Base-by-base conservation (phyloP, 805 yeast species). In the Starmera caribaea region DNA sequence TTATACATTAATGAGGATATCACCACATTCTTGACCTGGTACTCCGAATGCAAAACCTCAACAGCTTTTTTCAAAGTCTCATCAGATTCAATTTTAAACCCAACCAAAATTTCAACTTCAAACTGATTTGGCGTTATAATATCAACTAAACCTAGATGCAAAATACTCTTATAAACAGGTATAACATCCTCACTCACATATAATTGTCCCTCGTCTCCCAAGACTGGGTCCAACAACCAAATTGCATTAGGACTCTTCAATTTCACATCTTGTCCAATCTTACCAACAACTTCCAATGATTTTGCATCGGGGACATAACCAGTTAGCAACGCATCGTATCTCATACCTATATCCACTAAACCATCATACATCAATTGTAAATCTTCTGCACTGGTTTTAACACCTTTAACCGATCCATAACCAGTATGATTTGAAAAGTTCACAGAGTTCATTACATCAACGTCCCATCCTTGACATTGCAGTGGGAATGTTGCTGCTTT, bases 101-200 rank as follows among this genome's bases (percentile, higher is more conserved):
- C 84, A 11, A 77, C 68, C 34, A 90, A 59, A 26, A 86, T 56
- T 59, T 88, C 96, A 14, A 82, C 69, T 56, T 89, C 97, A 58
- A 82, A 90, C 56, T 85, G 94, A 57, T 89, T 89, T 3, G 97
- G 97, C 0, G 97, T 89, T 13, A 85, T 74, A 8, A 86, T 63
- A 48, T 83, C 86, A 8, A 88, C 82, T 2, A 45, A 51, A 7
- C 69, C 75, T 32, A 50, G 48, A 15, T 56, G 46, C 26, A 80
- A 53, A 12, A 78, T 62, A 4, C 59, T 46, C 48, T 67, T 64
- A 49, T 81, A 79, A 5, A 71, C 71, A 1, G 94, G 81, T 6
- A 83, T 70, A 2, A 74, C 78, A 30, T 64, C 66, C 30, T 67
- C 65, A 39, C 74, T 72, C 4, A 82, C 92, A 47, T 82, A 82